Evolutionary conservation across 192 early-diverging fungal species (phyloP).

Genomic region (Coemansia sp.): DNA sequence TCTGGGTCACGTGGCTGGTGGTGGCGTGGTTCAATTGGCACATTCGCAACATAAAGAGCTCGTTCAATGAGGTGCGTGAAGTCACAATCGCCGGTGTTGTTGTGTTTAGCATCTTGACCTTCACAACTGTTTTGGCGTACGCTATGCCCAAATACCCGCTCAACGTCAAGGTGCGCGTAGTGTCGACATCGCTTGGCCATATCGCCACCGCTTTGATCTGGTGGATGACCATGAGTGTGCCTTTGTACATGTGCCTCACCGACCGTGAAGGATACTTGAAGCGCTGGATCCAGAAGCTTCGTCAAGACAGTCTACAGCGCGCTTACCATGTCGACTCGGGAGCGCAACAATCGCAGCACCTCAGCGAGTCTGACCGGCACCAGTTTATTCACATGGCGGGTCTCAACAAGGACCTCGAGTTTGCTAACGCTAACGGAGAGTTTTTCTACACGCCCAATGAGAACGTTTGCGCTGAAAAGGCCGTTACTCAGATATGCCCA

Average conservation of each 20-base stretch:
- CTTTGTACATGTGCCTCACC: constrained; percentile 33
- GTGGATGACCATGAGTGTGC: constrained; percentile 44
- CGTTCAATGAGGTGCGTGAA: constrained; percentile 55
- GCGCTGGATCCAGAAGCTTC: constrained; percentile 28
- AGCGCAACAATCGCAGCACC: neutral
- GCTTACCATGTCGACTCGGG: constrained; percentile 23
- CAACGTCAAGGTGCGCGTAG: constrained; percentile 19
- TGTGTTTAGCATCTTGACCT: constrained; percentile 31
- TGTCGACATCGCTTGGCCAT: constrained; percentile 41
- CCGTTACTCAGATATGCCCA: neutral
- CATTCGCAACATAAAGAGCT: constrained; percentile 53
- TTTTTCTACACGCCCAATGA: neutral
- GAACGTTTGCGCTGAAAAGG: neutral
- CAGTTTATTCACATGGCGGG: neutral
- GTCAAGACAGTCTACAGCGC: constrained; percentile 34
- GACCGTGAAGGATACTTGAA: constrained; percentile 24
- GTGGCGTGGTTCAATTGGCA: constrained; percentile 36
- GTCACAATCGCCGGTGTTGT: constrained; percentile 24
- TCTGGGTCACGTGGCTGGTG: constrained; percentile 37
- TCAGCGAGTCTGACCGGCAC: neutral
- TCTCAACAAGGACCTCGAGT: neutral
- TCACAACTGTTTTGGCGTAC: constrained; percentile 43
- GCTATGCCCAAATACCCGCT: constrained; percentile 25
- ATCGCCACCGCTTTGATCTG: constrained; percentile 32
- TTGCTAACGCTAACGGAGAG: neutral